These are phyloP conservation scores for Erysimum cheiranthoides DNA, from an alignment of 345 rosid genomes.

Conservation along the genomic window DNA sequence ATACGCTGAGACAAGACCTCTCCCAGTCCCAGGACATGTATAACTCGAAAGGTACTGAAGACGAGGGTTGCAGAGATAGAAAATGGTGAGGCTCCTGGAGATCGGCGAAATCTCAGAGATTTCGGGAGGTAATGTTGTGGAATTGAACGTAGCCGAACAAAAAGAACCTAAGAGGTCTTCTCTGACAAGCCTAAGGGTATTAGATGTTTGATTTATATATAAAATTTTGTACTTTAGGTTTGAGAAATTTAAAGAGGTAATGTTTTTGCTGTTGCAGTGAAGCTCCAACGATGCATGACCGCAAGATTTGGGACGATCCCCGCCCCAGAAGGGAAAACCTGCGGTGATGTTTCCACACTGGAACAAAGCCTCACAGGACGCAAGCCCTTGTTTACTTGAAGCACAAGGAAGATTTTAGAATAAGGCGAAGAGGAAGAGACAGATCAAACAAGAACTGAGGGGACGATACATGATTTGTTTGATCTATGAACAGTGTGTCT, in stretches of 20 bases:
- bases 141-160: no score
- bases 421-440: neutral
- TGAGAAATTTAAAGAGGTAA: neutral
- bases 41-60: no score
- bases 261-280: neutral
- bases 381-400: neutral
- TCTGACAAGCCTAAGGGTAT: no score
- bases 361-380: neutral
- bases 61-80: no score
- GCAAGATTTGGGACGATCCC: accelerated
- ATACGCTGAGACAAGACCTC: no score
- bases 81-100: no score
- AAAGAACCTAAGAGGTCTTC: no score
- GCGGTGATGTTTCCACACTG: slow-evolving; percentile 38
- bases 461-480: neutral
- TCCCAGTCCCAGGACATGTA: no score
- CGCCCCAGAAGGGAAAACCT: neutral
- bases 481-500: no score
- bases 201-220: no score
- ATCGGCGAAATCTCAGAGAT: no score
- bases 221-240: neutral
- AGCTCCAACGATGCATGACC: neutral
- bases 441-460: neutral
- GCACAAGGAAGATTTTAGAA: neutral
- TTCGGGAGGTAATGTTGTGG: no score